Evolutionary conservation across 768 basidiomycete genomes (phyloP).

Genomic region (Podaxis sp.): DNA sequence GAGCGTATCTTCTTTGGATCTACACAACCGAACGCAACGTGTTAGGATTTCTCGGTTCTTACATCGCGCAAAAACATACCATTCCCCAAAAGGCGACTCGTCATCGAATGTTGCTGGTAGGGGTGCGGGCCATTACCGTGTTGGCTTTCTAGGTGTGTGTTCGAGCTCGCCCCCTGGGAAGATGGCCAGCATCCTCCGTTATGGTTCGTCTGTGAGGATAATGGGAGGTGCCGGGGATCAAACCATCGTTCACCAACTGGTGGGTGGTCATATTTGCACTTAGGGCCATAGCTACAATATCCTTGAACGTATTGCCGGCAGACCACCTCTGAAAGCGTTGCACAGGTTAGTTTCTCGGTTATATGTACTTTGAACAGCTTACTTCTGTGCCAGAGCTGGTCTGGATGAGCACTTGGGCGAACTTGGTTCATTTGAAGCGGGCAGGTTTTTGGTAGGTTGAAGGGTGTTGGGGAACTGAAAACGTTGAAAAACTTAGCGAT

Average conservation of each 20-base stretch:
- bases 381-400: slow-evolving; percentile 11
- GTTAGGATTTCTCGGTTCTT: background rate
- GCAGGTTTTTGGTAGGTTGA: background rate
- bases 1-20: slow-evolving; percentile 14
- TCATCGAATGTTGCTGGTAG: slow-evolving; percentile 10
- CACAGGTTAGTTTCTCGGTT: background rate
- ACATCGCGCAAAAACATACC: background rate
- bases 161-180: background rate
- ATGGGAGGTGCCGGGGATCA: background rate
- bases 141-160: background rate
- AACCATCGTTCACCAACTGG: slow-evolving; percentile 6
- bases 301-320: slow-evolving; percentile 15
- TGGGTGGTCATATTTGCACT: slow-evolving; percentile 14
- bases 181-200: slow-evolving; percentile 1
- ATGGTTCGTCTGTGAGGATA: background rate
- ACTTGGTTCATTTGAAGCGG: background rate
- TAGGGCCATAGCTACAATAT: slow-evolving; percentile 7
- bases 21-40: background rate
- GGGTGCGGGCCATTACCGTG: background rate
- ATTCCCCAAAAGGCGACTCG: background rate
- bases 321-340: background rate
- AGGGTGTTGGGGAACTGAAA: background rate
- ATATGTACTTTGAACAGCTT: background rate
- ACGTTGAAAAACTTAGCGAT: slow-evolving; percentile 8
- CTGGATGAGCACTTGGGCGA: background rate